phyloP scores from a whole-genome alignment of 2,329 filamentous ascomycete species.

The Xylaria sp. region DNA sequence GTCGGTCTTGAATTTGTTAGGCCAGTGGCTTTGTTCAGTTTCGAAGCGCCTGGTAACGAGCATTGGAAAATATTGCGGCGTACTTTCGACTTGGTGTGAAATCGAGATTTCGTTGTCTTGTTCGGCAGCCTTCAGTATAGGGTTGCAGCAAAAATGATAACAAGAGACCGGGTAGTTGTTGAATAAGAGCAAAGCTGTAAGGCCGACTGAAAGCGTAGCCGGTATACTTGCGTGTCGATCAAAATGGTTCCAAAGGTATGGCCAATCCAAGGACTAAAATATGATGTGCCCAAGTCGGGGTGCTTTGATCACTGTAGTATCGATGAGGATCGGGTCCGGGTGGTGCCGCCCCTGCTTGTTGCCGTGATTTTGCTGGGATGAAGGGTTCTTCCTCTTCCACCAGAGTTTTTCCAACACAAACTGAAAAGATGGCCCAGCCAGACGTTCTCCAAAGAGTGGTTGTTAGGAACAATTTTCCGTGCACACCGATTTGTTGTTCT shows the following conservation, averaged over 20 bases:
- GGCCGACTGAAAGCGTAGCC: not conserved
- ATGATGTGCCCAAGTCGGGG: not conserved
- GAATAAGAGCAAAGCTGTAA: slow-evolving; percentile 1
- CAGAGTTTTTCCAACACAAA: not conserved
- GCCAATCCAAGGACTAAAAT: not conserved
- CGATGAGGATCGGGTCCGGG: not conserved
- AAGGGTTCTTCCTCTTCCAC: not conserved
- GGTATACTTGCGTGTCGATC: not conserved
- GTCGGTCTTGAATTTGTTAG: slow-evolving; percentile 57
- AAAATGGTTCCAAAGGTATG: not conserved
- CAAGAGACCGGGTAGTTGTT: not conserved
- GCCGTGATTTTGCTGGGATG: slow-evolving; percentile 2
- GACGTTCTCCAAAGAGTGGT: not conserved
- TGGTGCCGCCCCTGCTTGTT: not conserved
- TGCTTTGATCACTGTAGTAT: not conserved
- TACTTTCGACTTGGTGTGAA: slow-evolving; percentile 22
- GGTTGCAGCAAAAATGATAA: slow-evolving; percentile 3
- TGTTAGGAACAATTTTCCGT: not conserved
- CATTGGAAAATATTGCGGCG: slow-evolving; percentile 52
- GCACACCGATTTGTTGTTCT: slow-evolving; percentile 4
- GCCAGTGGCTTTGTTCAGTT: slow-evolving; percentile 61
- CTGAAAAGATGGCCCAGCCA: slow-evolving; percentile 4
- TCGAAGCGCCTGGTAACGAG: slow-evolving; percentile 61
- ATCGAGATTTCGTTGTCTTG: slow-evolving; percentile 23
- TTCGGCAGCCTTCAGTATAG: slow-evolving; percentile 2